Evolutionary conservation across 192 early-diverging fungal genomes (phyloP), one percentile per base, ranked within the genome.

Genomic region (Cetraspora pellucida): DNA sequence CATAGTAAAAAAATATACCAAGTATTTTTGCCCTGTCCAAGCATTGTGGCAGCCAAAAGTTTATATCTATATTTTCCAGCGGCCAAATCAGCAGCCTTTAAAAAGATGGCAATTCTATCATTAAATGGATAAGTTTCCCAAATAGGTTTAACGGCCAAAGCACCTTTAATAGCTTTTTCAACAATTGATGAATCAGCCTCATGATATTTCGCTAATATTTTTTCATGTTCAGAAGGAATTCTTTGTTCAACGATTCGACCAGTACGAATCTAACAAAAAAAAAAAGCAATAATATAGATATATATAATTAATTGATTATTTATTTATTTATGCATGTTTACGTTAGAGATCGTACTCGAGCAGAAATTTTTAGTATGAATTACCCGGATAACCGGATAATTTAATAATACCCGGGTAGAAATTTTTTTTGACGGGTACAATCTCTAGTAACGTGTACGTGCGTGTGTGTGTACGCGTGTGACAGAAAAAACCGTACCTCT

Each of bases 21-120:
- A 65, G 89, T 92, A 82, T 97, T 99, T 88, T 99, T 99, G 30
- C 95, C 95, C 85, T 99, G 97, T 50, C 97, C 97, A 50, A 99
- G 85, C 96, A 99, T 97, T 71, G 97, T 95, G 46, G 96, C 94
- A 17, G 97, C 97, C 89, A 97, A 87, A 57, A 94, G 79, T 84
- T 93, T 89, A 79, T 87, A 89, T 82, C 86, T 89, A 87, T 99
- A 95, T 85, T 99, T 99, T 79, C 81, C 85, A 23, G 94, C 72
- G 10, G 95, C 81, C 63, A 99, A 84, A 82, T 99, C 97, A 71
- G 97, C 97, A n/a, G 97, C 96, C 85, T 97, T 96, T 81, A 99
- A 85, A 87, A 99, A 97, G 82, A 99, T 94, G 55, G 95, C 93
- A 78, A 91, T 90, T 74, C 97, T 94, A 79, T 97, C 97, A 82